phyloP scores from a whole-genome alignment of 83 land plant species.

The Larix sibirica region DNA sequence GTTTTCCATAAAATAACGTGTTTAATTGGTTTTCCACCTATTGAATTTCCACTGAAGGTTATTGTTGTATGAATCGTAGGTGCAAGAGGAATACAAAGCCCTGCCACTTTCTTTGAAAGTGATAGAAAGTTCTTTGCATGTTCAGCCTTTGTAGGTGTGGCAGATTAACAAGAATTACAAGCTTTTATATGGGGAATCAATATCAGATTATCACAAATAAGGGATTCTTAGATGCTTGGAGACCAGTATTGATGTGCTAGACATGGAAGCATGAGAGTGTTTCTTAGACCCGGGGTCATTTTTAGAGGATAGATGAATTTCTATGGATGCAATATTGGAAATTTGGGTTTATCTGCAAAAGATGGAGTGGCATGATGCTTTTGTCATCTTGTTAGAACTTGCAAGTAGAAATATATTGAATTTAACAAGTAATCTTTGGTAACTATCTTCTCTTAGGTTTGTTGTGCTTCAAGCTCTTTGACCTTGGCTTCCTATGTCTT shows the following conservation, averaged over 20 bases:
- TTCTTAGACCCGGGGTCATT: conserved; percentile 62
- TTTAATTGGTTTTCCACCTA: too few species aligned
- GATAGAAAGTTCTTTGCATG: not conserved
- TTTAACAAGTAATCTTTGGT: conserved; percentile 34
- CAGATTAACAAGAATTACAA: conserved; percentile 30
- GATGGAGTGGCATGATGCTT: conserved; percentile 52
- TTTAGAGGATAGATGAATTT: conserved; percentile 60
- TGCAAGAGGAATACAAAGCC: not conserved
- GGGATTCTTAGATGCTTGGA: conserved; percentile 44
- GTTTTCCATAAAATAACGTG: too few species aligned
- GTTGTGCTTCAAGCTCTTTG: too few species aligned
- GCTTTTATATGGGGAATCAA: conserved; percentile 34
- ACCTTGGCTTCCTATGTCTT: too few species aligned
- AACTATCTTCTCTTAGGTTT: too few species aligned
- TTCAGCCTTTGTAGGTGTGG: conserved; percentile 29
- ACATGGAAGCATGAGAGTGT: conserved; percentile 38
- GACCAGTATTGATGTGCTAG: conserved; percentile 29
- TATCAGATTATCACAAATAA: conserved; percentile 30
- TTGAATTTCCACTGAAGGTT: too few species aligned
- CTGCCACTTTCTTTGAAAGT: conserved; percentile 8
- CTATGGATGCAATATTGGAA: conserved; percentile 46
- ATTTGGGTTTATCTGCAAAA: conserved; percentile 60
- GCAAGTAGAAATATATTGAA: conserved; percentile 44
- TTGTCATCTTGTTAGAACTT: conserved; percentile 47
- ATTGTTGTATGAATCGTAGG: not conserved